Evolutionary conservation across 805 yeast species (phyloP).

Genomic region (Blastobotrys peoriensis): DNA sequence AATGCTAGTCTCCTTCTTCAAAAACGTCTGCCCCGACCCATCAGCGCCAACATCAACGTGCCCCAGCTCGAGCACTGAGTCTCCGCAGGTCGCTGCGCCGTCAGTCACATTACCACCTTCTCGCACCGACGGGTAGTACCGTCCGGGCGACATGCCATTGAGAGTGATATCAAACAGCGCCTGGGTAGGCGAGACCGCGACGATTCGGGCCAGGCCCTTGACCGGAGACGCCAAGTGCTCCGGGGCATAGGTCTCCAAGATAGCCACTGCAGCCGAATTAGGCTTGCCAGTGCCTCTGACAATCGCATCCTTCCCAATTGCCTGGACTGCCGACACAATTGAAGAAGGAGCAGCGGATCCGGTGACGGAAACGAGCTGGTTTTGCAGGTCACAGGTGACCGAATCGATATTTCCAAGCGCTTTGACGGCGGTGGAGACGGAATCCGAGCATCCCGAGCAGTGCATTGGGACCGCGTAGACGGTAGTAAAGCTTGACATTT

Average conservation of each 20-base stretch:
- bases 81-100: conserved; percentile 32
- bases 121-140: conserved; percentile 64
- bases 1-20: conserved; percentile 41
- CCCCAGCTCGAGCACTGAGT: conserved; percentile 33
- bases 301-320: conserved; percentile 80
- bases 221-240: conserved; percentile 51
- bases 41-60: conserved; percentile 15
- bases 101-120: conserved; percentile 68
- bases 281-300: conserved; percentile 87
- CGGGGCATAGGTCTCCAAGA: conserved; percentile 64
- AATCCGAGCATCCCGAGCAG: conserved; percentile 64
- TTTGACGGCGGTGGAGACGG: conserved; percentile 50
- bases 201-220: conserved; percentile 82
- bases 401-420: conserved; percentile 43
- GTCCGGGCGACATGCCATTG: conserved; percentile 61
- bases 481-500: conserved; percentile 36
- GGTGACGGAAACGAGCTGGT: conserved; percentile 58
- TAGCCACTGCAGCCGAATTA: conserved; percentile 86
- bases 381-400: conserved; percentile 50
- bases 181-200: conserved; percentile 47
- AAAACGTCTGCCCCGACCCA: conserved; percentile 37
- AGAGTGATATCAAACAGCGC: conserved; percentile 74
- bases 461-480: conserved; percentile 84
- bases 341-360: conserved; percentile 74
- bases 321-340: conserved; percentile 61